A percentile compares a stretch with the other conserved stretches of the same genome.
These are phyloP conservation scores for Mimosa pudica DNA, from an alignment of 306 rosid genomes.

Conservation along the genomic window DNA sequence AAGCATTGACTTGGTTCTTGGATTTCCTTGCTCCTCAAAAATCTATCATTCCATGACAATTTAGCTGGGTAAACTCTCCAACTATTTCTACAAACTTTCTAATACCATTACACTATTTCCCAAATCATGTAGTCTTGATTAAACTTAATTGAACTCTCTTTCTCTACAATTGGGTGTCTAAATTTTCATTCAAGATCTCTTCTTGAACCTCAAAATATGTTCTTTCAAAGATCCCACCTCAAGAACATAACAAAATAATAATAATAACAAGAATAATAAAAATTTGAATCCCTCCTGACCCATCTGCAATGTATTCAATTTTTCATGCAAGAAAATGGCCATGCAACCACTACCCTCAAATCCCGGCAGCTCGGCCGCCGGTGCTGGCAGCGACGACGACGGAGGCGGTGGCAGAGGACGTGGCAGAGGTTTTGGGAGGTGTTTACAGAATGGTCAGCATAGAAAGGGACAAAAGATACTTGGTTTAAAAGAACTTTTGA, in stretches of 20 bases:
- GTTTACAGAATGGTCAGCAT: no score
- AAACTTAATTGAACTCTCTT: conserved; percentile 29
- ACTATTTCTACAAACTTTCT: conserved; percentile 16
- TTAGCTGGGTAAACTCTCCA: conserved; percentile 21
- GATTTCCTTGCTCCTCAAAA: no score
- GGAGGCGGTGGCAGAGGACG: neutral
- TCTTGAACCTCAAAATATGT: neutral
- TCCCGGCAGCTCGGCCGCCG: neutral
- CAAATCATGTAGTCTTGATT: conserved; percentile 30
- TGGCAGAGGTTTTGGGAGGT: neutral
- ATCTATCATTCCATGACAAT: no score
- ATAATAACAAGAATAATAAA: neutral
- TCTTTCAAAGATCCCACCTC: neutral
- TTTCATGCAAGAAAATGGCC: conserved; percentile 58
- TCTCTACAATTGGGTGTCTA: conserved; percentile 25
- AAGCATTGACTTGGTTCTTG: no score
- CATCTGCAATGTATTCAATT: neutral
- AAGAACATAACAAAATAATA: neutral
- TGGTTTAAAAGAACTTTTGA: no score
- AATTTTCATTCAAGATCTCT: conserved; percentile 30
- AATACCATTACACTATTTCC: conserved; percentile 9
- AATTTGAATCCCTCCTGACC: neutral
- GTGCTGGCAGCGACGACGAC: conserved; percentile 27
- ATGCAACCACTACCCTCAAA: conserved; percentile 54
- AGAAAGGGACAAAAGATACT: no score